Base-by-base conservation (phyloP, 768 basidiomycete species). In the Clitopilus passeckerianus region DNA sequence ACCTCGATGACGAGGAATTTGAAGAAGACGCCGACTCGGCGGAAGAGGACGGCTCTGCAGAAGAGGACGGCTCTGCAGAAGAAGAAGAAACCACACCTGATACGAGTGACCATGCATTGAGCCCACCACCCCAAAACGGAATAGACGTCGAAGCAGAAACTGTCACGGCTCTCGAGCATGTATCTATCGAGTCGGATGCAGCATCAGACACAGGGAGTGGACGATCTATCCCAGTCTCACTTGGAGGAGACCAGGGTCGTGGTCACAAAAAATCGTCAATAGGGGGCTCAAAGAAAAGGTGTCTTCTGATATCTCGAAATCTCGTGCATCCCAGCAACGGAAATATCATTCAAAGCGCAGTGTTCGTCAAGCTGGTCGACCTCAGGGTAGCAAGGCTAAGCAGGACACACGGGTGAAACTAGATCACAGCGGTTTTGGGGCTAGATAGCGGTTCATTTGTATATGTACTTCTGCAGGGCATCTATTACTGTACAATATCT, bases 381-480 rank as follows among this genome's bases (percentile, higher is more conserved):
- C 85, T 22, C 85, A 86, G 63, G 93, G 93, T 20, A 93, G 90
- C 69, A 95, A 95, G 70, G 87, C 87, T 57, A 95, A 93, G 74
- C 85, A 86, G 67, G 90, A 93, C 66, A 81, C 73, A 30, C 77
- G 83, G 59, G 80, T 91, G 10, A 86, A 83, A 65, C 54, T 83
- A 43, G 88, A 88, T 66, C 75, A 74, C 56, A 75, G 78, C 66
- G 84, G 16, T 71, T 85, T 41, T 91, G 86, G 86, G 84, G 82
- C 52, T 87, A 73, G 46, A 53, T n/a, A 53, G 37, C 5, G 14
- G 10, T 41, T 15, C 37, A n/a, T 41, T 9, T 41, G 37, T 41
- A 41, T 5, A 15, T 41, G n/a, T 41, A 30, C 27, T 30, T 30
- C 27, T 30, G 27, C 4, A 30, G 7, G 27, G 27, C 27, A 30